Base-by-base conservation (phyloP, 176 grass and related monocot species). In the Musa troglodytarum region DNA sequence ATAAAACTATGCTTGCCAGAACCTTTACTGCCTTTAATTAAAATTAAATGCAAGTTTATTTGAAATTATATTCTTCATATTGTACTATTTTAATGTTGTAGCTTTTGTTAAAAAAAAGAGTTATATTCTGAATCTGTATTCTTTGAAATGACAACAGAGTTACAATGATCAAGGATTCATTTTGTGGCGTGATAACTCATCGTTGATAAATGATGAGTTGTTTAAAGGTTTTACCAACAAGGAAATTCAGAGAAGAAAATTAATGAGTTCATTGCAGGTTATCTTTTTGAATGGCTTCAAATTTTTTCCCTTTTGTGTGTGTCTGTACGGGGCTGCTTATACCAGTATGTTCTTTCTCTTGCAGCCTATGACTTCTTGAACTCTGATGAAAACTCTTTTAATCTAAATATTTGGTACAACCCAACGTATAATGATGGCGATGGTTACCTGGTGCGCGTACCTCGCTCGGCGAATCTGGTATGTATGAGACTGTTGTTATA, bases 341-440 rank as follows among this genome's bases (percentile, higher is more conserved):
- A 20, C 25, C 23, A 77, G 51, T 49, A 80, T 79, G 68, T 11
- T 1, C 10, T 50, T 82, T 69, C 56, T 19, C 82, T 56, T 80
- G 24, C 93, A 98, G 94, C 88, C 78, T 93, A 91, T 83, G 86
- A 98, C 52, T 93, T 93, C 66, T 52, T 89, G 72, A 85, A 85
- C 81, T 89, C 94, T n/a, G 85, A 82, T 74, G 87, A n/a, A 65
- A 87, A 82, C 19, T 76, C 73, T 43, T 86, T 91, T 71, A 85
- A 83, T 52, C 68, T 98, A 54, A 90, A 82, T 69, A 85, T 98
- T 85, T 91, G 83, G 90, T 93, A 89, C 86, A 98, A 93, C 84
- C 93, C 94, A 69, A 93, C 86, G 20, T 98, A 87, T 83, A 98
- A 63, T 67, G 93, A 97, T 77, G 77, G 93, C 76, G 85, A 81